Percentiles rank a stretch among this genome's conserved stretches.
phyloP scores from a whole-genome alignment of 768 basidiomycete genomes.

The Clitopilus passeckerianus region DNA sequence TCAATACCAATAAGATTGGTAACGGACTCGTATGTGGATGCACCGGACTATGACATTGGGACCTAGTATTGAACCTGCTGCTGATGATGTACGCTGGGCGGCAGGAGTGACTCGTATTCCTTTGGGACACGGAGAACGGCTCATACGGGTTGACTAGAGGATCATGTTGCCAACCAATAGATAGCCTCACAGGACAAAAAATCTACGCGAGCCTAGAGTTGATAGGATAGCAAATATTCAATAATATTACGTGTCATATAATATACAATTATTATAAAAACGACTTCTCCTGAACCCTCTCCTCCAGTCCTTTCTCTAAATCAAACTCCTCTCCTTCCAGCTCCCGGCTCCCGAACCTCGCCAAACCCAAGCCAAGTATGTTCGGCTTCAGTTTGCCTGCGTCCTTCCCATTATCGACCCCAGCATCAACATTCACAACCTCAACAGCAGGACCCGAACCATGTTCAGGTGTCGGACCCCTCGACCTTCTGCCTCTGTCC shows the following conservation, averaged over 20 bases:
- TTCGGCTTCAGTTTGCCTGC: constrained; percentile 8
- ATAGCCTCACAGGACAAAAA: too few species aligned
- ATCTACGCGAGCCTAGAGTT: too few species aligned
- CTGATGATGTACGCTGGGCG: too few species aligned
- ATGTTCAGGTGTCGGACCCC: constrained; percentile 6
- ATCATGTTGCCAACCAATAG: too few species aligned
- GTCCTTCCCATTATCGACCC: constrained; percentile 1
- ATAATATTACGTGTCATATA: neutral
- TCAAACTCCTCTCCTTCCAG: constrained; percentile 7
- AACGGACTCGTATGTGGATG: constrained; percentile 45
- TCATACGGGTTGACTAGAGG: too few species aligned
- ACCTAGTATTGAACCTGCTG: neutral
- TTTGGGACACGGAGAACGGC: too few species aligned
- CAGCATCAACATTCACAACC: neutral
- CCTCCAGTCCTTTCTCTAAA: constrained; percentile 7
- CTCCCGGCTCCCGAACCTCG: constrained; percentile 6
- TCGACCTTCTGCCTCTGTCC: constrained; percentile 13
- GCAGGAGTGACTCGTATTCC: too few species aligned
- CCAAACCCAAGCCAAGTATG: constrained; percentile 10
- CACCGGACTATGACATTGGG: constrained; percentile 7
- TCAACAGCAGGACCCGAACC: neutral
- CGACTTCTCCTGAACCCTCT: neutral
- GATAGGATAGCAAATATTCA: too few species aligned
- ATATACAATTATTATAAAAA: neutral
- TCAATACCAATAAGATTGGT: constrained; percentile 52